Conservation (phyloP, 176 grass and related monocot genomes). For the Calamus simplicifolius region DNA sequence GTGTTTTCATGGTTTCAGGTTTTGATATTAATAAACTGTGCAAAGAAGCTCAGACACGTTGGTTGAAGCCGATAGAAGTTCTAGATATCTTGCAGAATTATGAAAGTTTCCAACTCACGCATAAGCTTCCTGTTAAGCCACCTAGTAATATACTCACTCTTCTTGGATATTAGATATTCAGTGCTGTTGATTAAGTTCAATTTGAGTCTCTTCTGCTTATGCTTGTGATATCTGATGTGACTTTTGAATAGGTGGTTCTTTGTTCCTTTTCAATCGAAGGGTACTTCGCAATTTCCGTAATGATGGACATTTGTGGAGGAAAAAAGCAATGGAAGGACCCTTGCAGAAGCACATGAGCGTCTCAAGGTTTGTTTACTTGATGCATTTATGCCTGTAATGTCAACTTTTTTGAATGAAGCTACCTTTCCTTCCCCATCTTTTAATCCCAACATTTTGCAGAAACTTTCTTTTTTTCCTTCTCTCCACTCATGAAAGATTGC, state of each 20-base stretch:
- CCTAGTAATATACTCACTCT: slow-evolving; percentile 41
- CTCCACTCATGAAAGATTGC: too few species aligned
- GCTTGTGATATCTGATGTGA: neutral
- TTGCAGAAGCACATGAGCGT: slow-evolving; percentile 70
- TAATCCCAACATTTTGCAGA: neutral
- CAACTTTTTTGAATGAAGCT: neutral
- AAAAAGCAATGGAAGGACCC: slow-evolving; percentile 56
- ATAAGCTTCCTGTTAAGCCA: slow-evolving; percentile 52
- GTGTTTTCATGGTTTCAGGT: slow-evolving; percentile 26
- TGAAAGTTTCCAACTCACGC: slow-evolving; percentile 31
- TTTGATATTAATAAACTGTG: slow-evolving; percentile 42
- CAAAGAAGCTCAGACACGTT: slow-evolving; percentile 46
- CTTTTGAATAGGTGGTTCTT: slow-evolving; percentile 55
- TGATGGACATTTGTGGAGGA: slow-evolving; percentile 72
- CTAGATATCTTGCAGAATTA: slow-evolving; percentile 58
- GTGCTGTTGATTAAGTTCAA: neutral
- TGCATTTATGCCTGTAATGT: neutral
- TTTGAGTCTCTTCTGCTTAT: slow-evolving; percentile 2
- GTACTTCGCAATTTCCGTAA: slow-evolving; percentile 74
- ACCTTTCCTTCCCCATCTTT: neutral
- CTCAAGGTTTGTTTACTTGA: slow-evolving; percentile 49
- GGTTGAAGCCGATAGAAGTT: slow-evolving; percentile 80
- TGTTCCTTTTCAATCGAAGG: slow-evolving; percentile 85
- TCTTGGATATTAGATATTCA: neutral
- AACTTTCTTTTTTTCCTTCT: too few species aligned